phyloP scores from a whole-genome alignment of 192 early-diverging fungal species.

The Geranomyces michiganensis region DNA sequence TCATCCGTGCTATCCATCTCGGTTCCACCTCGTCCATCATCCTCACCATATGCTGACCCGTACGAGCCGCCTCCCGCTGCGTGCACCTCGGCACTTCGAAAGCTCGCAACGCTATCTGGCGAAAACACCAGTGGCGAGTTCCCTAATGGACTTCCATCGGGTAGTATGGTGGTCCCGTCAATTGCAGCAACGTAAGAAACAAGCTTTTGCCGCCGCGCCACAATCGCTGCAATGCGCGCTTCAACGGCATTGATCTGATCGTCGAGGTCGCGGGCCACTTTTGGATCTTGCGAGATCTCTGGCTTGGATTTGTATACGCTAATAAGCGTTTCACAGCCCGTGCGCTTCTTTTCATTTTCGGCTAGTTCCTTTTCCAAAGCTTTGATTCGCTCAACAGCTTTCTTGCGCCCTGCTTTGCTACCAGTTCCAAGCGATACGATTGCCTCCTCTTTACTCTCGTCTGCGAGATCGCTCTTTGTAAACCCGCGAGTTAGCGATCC shows the following conservation, averaged over 20 bases:
- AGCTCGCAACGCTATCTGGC: conserved; percentile 1
- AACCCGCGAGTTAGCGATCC: conserved; percentile 23
- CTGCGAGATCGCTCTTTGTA: conserved; percentile 25
- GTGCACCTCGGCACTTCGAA: neutral
- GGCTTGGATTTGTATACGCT: conserved; percentile 30
- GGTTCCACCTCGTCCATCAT: neutral
- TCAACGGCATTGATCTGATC: conserved; percentile 37
- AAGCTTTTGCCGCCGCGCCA: conserved; percentile 37
- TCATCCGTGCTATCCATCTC: neutral
- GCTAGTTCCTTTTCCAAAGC: conserved; percentile 46
- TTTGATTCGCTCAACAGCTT: conserved; percentile 49
- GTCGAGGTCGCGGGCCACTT: conserved; percentile 36
- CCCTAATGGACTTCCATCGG: conserved; percentile 14
- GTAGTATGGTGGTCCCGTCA: conserved; percentile 42
- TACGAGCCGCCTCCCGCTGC: neutral
- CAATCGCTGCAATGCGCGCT: conserved; percentile 20
- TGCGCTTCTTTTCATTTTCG: conserved; percentile 41
- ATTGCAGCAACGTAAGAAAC: conserved; percentile 36
- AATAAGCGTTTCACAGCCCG: conserved; percentile 45
- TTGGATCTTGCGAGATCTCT: conserved; percentile 38
- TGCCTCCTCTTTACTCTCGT: conserved; percentile 39
- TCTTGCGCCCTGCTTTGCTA: conserved; percentile 41
- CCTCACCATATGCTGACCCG: neutral
- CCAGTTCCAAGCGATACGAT: conserved; percentile 29
- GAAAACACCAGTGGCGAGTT: neutral